Base-by-base conservation (phyloP, 306 rosid species). In the peach (Prunus persica) region DNA sequence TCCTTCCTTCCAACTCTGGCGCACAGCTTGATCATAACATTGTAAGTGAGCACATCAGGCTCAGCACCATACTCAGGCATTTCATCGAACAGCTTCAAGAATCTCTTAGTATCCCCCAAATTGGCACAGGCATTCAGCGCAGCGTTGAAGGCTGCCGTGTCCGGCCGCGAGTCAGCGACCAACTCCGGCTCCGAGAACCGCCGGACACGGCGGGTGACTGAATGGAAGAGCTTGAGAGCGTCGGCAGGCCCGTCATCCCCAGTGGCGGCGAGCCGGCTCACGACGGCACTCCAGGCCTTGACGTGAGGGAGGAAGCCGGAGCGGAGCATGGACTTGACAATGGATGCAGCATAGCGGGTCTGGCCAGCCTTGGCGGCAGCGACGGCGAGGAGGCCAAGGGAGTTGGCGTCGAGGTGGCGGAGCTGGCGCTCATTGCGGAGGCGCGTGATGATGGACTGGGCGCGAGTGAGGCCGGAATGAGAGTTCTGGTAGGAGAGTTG, bases 271-370 rank as follows among this genome's bases (percentile, higher is more conserved):
- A 95, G 96, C 6, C 92, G 82, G 78, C 96, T 92, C 57, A 92
- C 95, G 34, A 92, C 97, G 2, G 97, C 96, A 71, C 95, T 86
- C 98, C 97, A 95, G 12, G 98, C 97, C 84, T 92, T 95, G 38
- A 95, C 96, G 25, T 95, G 95, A 30, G 98, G 98, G 30, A 95
- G 96, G 80, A 89, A 92, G 46, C 98, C 96, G 11, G 98, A 90
- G 52, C 98, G 98, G 80, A 95, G 96, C 98, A 95, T 95, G 90
- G 98, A 95, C 77, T 88, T 92, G 74, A 95, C 70, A 24, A 95
- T 73, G 5, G 98, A 95, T 27, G 89, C 70, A 73, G 98, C 97
- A 60, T 95, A 95, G 52, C 84, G 83, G 5, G 89, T 90, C 80
- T 92, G 91, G 30, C 96, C 95, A 5, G 91, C 79, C 79, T 88